Base-by-base conservation (phyloP, 805 yeast species). In the Ogataea naganishii region DNA sequence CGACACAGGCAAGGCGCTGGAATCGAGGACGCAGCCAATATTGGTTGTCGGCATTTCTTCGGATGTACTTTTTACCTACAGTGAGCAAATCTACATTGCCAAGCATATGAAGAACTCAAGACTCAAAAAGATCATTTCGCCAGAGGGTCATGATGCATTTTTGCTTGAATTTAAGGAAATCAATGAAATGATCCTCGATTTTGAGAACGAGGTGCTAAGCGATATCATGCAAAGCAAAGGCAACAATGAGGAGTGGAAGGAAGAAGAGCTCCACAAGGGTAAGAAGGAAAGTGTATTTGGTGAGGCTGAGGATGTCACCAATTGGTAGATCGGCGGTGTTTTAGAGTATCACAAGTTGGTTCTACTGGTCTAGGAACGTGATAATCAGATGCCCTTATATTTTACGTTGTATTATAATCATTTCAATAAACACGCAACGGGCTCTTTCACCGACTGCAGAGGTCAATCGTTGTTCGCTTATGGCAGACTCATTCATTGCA, bases 91-190 rank as follows among this genome's bases (percentile, higher is more conserved):
- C 46, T 72, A 77, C 30, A 66, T 92, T 27, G 94, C 94, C 2
- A 69, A 73, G 23, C 61, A 75, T 46, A 70, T 92, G 35, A 88
- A 86, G 6, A 66, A 80, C 43, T 67, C 94, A 1, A 52, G 43
- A 6, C 61, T 92, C 40, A 75, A 77, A 41, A 74, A 75, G 44
- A 77, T 92, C 24, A 73, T 81, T 38, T 86, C 96, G 1, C 92
- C 89, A 9, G 98, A 92, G 45, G 98, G 98, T 12, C 98, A 92
- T 49, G 98, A 92, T 60, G 98, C 97, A 3, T 92, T 92, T 49
- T 59, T 92, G 36, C 64, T 92, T 27, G 98, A 92, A 54, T 92
- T 92, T 53, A 79, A 74, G 29, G 73, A 75, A 30, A 85, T 92
- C 34, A 83, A 92, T 51, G 63, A 69, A 21, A 62, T 79, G 39